phyloP scores from a whole-genome alignment of 192 early-diverging fungal genomes.

The Paraglomus occultum region DNA sequence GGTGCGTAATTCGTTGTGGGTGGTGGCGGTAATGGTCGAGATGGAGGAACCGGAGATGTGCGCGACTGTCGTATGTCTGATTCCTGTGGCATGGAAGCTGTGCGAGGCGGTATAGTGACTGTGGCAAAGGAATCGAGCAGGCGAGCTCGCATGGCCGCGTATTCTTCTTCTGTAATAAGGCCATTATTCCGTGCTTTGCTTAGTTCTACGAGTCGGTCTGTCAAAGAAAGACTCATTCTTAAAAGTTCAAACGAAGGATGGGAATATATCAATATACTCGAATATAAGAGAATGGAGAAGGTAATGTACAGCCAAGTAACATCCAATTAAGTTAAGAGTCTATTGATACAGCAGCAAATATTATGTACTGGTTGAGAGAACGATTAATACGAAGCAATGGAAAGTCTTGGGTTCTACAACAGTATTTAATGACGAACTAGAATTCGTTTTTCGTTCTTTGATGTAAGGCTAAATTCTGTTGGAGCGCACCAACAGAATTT shows the following conservation, averaged over 20 bases:
- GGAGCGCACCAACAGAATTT: too few species aligned
- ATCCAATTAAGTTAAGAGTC: too few species aligned
- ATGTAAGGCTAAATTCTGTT: too few species aligned
- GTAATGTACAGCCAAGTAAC: too few species aligned
- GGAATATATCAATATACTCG: too few species aligned
- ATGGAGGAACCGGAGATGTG: background rate
- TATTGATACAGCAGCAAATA: too few species aligned
- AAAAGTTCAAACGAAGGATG: background rate
- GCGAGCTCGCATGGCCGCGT: background rate
- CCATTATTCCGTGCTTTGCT: background rate
- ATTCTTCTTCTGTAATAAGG: conserved; percentile 10
- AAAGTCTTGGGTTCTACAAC: too few species aligned
- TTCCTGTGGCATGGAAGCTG: background rate
- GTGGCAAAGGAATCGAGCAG: background rate
- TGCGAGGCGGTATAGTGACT: background rate
- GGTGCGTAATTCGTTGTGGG: background rate
- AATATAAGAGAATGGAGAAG: too few species aligned
- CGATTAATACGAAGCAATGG: too few species aligned
- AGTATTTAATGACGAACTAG: too few species aligned
- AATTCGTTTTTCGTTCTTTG: too few species aligned
- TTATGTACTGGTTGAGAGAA: too few species aligned
- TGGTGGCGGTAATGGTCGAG: background rate
- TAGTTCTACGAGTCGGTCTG: conserved; percentile 9
- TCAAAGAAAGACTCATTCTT: conserved; percentile 18
- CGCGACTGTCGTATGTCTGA: background rate